These are phyloP conservation scores for Trichothecium sympodiale DNA, from an alignment of 2,329 filamentous ascomycete genomes.

Conservation along the genomic window DNA sequence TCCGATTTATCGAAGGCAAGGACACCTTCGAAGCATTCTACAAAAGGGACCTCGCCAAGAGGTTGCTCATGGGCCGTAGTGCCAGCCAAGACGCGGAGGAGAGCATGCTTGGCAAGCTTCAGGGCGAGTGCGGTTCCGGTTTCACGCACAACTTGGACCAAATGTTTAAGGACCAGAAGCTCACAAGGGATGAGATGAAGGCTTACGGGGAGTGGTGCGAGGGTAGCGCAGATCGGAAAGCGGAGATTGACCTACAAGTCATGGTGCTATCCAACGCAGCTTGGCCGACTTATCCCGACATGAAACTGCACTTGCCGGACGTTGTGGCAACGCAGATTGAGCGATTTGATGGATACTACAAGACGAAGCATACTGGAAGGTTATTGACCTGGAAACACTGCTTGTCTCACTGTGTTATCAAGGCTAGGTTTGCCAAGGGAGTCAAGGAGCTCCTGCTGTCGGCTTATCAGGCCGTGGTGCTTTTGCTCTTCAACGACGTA, in stretches of 20 bases:
- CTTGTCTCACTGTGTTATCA: slow-evolving; percentile 81
- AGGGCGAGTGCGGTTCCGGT: slow-evolving; percentile 82
- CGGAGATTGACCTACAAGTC: slow-evolving; percentile 57
- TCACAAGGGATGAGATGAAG: slow-evolving; percentile 86
- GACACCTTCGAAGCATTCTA: slow-evolving; percentile 98
- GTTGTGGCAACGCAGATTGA: slow-evolving; percentile 67
- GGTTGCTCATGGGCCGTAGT: slow-evolving; percentile 82
- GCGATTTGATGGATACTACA: slow-evolving; percentile 78
- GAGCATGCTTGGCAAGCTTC: slow-evolving; percentile 86
- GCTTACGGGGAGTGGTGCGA: slow-evolving; percentile 64
- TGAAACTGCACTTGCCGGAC: slow-evolving; percentile 59
- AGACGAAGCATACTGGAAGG: slow-evolving; percentile 77
- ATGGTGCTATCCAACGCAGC: slow-evolving; percentile 84
- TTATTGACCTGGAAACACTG: slow-evolving; percentile 86
- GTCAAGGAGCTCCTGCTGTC: slow-evolving; percentile 83
- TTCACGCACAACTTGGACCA: slow-evolving; percentile 97
- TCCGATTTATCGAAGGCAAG: slow-evolving; percentile 94
- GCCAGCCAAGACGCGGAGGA: slow-evolving; percentile 92
- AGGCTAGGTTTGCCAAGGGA: slow-evolving; percentile 68
- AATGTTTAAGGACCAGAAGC: slow-evolving; percentile 98
- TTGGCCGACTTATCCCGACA: slow-evolving; percentile 85
- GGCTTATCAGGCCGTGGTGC: slow-evolving; percentile 82
- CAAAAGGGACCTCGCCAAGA: slow-evolving; percentile 88
- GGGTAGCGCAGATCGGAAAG: slow-evolving; percentile 34
- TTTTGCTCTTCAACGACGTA: slow-evolving; percentile 78